Conservation (phyloP, 2,329 filamentous ascomycete species). For the Ophioceras dolichostomum region DNA sequence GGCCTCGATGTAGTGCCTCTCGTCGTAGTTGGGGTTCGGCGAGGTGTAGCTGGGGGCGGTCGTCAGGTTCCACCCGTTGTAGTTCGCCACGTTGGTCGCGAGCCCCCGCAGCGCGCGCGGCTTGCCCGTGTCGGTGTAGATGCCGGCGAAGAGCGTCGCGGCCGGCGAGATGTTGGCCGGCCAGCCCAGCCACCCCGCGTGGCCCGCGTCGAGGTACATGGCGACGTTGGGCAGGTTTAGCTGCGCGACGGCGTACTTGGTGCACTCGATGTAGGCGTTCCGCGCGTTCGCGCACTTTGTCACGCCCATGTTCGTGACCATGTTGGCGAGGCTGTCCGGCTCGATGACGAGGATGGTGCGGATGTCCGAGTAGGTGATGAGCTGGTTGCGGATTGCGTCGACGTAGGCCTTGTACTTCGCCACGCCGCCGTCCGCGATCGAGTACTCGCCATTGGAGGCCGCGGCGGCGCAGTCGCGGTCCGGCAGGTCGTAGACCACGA, state of each 20-base stretch:
- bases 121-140: conserved; percentile 37
- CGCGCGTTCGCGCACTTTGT: conserved; percentile 35
- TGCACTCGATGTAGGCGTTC: conserved; percentile 34
- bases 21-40: conserved; percentile 35
- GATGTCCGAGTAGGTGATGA: conserved; percentile 28
- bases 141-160: conserved; percentile 29
- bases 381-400: conserved; percentile 28
- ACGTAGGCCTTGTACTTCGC: conserved; percentile 45
- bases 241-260: conserved; percentile 34
- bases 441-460: conserved; percentile 44
- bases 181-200: conserved; percentile 49
- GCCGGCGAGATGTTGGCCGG: conserved; percentile 36
- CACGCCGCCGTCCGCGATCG: conserved; percentile 34
- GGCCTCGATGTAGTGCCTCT: conserved; percentile 45
- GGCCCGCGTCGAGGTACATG: conserved; percentile 46
- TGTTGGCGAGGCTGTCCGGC: conserved; percentile 46
- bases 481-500: conserved; percentile 46
- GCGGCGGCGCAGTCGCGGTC: conserved; percentile 45
- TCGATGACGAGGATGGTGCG: conserved; percentile 34
- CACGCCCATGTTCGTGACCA: conserved; percentile 41
- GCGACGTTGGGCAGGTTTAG: conserved; percentile 43
- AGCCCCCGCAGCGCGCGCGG: conserved; percentile 39
- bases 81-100: conserved; percentile 47
- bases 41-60: conserved; percentile 30
- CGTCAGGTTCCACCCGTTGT: conserved; percentile 34